Evolutionary conservation across 2,329 filamentous ascomycete species (phyloP), one percentile per base, ranked within the genome.

Genomic region (Aureobasidium sp.): DNA sequence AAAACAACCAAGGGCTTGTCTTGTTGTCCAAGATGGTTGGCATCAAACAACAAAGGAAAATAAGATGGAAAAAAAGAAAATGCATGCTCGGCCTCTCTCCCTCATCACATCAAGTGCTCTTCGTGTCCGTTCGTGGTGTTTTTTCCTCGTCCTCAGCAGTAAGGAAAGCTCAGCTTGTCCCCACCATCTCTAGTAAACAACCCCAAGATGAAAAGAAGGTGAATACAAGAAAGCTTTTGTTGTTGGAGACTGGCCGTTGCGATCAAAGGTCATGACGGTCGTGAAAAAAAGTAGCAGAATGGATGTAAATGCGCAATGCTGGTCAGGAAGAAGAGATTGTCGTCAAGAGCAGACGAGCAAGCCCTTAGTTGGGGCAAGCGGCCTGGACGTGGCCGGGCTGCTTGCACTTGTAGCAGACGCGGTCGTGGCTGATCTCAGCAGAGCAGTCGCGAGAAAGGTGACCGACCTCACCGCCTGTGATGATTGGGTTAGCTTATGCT

Each of bases 321-420:
- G 48, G 49, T 61, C 60, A 48, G 45, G 60, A 53, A 54, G 47
- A 61, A 61, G 54, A 58, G 48, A 42, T 53, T 19, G 54, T 64
- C 60, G 52, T 61, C 60, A 62, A 60, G 53, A 59, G 57, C 44
- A 60, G 60, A 49, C 37, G 69, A 68, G 31, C 37, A 57, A 45
- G 49, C 44, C 62, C 70, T 78, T 88, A 90, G 82, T 89, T 91
- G 72, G 93, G 90, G 87, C 94, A 99, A 72, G 89, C 85, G 70
- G 90, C 86, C 85, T 97, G 93, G 75, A 97, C 88, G 80, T 97
- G 93, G 70, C 93, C 92, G 68, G 85, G 83, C 77, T 88, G 82
- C 79, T 86, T 86, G 83, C 85, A 97, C 83, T 95, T 96, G 85
- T 99, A 99, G 88, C 94, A 99, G 75, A 96, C 91, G 76, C 95